Conservation (phyloP, 805 yeast species). For the Torulaspora maleeae region DNA sequence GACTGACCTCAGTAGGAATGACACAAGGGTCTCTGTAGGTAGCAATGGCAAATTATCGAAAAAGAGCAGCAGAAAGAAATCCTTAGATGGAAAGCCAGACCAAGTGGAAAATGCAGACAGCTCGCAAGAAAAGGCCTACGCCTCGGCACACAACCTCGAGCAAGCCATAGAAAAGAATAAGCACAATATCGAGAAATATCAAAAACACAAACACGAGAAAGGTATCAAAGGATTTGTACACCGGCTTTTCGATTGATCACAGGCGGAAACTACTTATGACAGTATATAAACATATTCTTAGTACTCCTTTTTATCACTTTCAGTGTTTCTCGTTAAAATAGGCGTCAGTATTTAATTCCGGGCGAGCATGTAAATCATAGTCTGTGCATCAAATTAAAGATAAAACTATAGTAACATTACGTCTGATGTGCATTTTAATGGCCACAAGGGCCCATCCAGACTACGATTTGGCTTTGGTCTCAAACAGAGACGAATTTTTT, state of each 20-base stretch:
- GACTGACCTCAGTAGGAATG: conserved; percentile 46
- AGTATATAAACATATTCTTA: too few species aligned
- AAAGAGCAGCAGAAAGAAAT: conserved; percentile 1
- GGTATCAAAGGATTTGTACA: conserved; percentile 26
- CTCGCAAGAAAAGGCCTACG: background rate
- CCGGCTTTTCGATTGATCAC: conserved; percentile 19
- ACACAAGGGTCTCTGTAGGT: conserved; percentile 18
- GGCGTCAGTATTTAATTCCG: background rate
- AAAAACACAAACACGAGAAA: conserved; percentile 21
- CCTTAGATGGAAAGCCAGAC: background rate
- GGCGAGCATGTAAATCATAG: background rate
- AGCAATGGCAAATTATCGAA: conserved; percentile 4
- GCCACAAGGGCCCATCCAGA: conserved; percentile 65
- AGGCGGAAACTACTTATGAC: too few species aligned
- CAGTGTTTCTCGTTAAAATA: background rate
- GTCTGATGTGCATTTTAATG: conserved; percentile 73
- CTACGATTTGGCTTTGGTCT: conserved; percentile 68
- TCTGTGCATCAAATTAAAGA: background rate
- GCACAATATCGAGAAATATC: conserved; percentile 28
- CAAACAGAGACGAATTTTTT: conserved; percentile 86
- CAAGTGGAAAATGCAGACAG: conserved; percentile 5
- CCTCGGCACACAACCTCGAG: conserved; percentile 26
- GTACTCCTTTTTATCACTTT: too few species aligned
- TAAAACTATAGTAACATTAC: background rate
- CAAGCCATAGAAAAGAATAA: conserved; percentile 34